Conservation (phyloP, 2,329 filamentous ascomycete species). For the Boeremia exigua region DNA sequence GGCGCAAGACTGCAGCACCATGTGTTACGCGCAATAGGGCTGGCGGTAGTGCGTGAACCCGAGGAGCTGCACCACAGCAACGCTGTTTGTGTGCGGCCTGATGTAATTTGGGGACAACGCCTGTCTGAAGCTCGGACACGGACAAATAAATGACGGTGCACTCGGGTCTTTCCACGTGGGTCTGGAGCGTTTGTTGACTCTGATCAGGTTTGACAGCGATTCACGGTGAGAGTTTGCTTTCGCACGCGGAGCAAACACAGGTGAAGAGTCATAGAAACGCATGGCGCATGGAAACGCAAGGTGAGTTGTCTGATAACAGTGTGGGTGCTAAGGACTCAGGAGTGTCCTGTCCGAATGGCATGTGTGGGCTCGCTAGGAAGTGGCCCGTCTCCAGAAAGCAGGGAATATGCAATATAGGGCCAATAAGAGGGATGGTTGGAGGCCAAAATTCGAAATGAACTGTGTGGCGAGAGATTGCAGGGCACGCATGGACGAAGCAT, state of each 20-base stretch:
- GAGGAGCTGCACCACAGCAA: conserved; percentile 23
- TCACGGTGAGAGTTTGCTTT: conserved; percentile 11
- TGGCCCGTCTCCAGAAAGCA: conserved; percentile 24
- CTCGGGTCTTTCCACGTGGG: conserved; percentile 3
- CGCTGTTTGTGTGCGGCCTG: conserved; percentile 3
- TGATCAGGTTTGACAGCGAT: conserved; percentile 3
- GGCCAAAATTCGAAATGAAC: conserved; percentile 44
- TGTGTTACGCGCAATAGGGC: conserved; percentile 34
- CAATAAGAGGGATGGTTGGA: conserved; percentile 35
- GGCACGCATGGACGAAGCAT: conserved; percentile 38
- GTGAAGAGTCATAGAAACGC: conserved; percentile 39
- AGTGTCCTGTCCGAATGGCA: conserved; percentile 33
- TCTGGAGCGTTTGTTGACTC: conserved; percentile 1
- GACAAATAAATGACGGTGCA: background rate
- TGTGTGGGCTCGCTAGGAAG: conserved; percentile 40
- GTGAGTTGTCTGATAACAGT: conserved; percentile 46
- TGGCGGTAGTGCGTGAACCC: conserved; percentile 33
- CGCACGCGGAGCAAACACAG: conserved; percentile 38
- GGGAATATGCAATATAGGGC: conserved; percentile 29
- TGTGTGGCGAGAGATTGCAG: conserved; percentile 46
- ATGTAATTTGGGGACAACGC: background rate
- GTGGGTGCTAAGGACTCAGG: conserved; percentile 25
- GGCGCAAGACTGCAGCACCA: conserved; percentile 25
- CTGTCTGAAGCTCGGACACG: conserved; percentile 8
- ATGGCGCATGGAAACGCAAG: conserved; percentile 41